These are phyloP conservation scores for Russula virescens DNA, from an alignment of 768 basidiomycete species.

Conservation along the genomic window DNA sequence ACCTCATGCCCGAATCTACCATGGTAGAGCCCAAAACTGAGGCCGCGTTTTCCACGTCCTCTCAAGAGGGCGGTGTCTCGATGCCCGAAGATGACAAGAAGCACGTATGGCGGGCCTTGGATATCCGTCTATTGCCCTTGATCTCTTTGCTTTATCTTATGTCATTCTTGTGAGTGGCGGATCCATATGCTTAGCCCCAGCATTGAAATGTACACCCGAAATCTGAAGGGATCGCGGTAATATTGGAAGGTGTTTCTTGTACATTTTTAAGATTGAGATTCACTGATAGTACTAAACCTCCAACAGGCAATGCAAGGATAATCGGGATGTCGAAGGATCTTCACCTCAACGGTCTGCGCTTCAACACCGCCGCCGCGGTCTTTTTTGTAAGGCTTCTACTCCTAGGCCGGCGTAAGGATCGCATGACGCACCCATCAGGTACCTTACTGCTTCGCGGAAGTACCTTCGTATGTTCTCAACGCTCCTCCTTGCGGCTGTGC, in stretches of 20 bases:
- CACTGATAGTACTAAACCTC: too few species aligned
- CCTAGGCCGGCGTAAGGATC: neutral
- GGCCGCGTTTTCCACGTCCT: neutral
- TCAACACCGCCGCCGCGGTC: conserved; percentile 37
- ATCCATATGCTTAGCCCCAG: neutral
- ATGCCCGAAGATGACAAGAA: neutral
- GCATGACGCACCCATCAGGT: conserved; percentile 25
- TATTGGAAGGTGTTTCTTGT: conserved; percentile 17
- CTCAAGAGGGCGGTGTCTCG: neutral
- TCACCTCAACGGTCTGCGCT: conserved; percentile 32
- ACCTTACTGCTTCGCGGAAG: conserved; percentile 36
- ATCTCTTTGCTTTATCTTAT: conserved; percentile 21
- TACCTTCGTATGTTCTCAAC: conserved; percentile 33
- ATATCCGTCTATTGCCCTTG: conserved; percentile 17
- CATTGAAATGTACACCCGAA: neutral
- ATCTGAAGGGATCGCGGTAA: conserved; percentile 23
- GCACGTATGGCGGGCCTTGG: conserved; percentile 20
- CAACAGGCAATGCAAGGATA: conserved; percentile 30
- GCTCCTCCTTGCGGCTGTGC: neutral
- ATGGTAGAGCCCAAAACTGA: neutral
- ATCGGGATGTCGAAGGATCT: conserved; percentile 41
- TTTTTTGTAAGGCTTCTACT: conserved; percentile 31
- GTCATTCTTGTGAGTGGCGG: conserved; percentile 21
- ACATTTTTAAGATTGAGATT: neutral
- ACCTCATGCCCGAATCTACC: neutral